A percentile compares a stretch with the other conserved stretches of the same genome.
Evolutionary conservation across 1,284 basidiomycete species (phyloP).

Genomic region (Malassezia sp.): DNA sequence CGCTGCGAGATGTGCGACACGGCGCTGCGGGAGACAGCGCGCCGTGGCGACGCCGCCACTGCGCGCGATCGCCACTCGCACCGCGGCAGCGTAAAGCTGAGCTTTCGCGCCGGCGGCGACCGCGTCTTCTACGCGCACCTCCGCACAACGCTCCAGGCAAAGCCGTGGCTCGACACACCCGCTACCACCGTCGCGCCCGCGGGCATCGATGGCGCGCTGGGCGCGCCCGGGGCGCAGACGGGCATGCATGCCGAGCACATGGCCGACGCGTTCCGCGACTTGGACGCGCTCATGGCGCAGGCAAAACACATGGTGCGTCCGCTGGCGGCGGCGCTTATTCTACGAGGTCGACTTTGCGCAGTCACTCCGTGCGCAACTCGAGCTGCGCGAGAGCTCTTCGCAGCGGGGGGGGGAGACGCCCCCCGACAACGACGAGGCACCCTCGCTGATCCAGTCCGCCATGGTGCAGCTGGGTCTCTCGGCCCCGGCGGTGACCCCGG

Average conservation of each 20-base stretch:
- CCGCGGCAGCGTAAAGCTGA: conserved; percentile 52
- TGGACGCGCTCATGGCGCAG: conserved; percentile 81
- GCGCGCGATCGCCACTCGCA: conserved; percentile 54
- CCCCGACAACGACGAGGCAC: conserved; percentile 57
- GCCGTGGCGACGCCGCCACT: conserved; percentile 52
- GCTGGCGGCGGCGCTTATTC: too few species aligned
- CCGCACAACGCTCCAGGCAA: conserved; percentile 63
- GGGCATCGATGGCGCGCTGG: conserved; percentile 26
- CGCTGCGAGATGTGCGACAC: conserved; percentile 82
- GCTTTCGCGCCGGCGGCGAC: conserved; percentile 82
- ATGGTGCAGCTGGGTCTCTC: conserved; percentile 76
- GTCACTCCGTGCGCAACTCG: conserved; percentile 72
- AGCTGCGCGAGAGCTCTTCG: conserved; percentile 50
- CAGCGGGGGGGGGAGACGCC: background rate
- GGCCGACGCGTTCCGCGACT: conserved; percentile 58
- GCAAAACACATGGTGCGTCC: conserved; percentile 65
- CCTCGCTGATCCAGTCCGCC: conserved; percentile 60
- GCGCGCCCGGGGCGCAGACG: background rate
- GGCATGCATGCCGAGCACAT: too few species aligned
- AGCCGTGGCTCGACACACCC: too few species aligned
- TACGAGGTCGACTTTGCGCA: conserved; percentile 61
- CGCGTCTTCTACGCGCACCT: conserved; percentile 69
- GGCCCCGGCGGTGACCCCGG: conserved; percentile 68
- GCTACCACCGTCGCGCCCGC: conserved; percentile 7
- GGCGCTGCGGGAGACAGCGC: conserved; percentile 49